Base-by-base conservation (phyloP, 176 grass and related monocot species). In the Lolium multiflorum region DNA sequence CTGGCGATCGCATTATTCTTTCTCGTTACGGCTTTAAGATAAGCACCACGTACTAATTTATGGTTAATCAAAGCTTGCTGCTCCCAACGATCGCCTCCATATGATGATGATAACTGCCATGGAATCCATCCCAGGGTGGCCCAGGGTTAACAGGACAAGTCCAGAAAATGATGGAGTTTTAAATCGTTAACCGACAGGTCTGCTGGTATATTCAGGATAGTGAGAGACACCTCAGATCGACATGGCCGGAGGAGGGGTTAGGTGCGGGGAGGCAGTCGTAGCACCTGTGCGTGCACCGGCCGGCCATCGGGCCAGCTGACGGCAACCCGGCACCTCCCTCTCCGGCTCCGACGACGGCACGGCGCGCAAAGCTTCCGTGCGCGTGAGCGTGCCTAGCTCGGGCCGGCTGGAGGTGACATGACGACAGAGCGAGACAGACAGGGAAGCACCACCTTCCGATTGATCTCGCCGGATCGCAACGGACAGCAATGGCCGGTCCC, bases 251-350 rank as follows among this genome's bases (percentile, higher is more conserved):
- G n/a, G 58, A n/a, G 58, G 58, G 58, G 46, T 49, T 57, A 56
- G 86, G 86, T 57, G 79, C 41, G 31, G 31, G n/a, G 79, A 76
- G 0, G 46, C 86, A 4, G 78, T 87, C 79, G 78, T 31, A 6
- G 21, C 46, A 13, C 15, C 70, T 46, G 79, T 76, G 71, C 41
- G 3, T 14, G 54, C 55, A 44, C 11, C 26, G 76, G 56, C 11
- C 26, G 76, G 56, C 77, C 77, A 20, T 26, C 59, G 25, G 6
- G 18, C 38, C 39, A 21, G 69, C 46, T 56, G 85, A 82, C n/a
- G 71, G 59, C 14, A 76, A 67, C 86, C n/a, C 59, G 58, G 57
- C 78, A 66, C 44, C 85, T 50, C 16, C 65, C 61, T 28, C 63
- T 16, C 51, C 47, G 61, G 43, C n/a, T 50, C 65, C 48, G 46